Base-by-base conservation (phyloP, 1,284 basidiomycete genomes). In the Vanrija sp. region DNA sequence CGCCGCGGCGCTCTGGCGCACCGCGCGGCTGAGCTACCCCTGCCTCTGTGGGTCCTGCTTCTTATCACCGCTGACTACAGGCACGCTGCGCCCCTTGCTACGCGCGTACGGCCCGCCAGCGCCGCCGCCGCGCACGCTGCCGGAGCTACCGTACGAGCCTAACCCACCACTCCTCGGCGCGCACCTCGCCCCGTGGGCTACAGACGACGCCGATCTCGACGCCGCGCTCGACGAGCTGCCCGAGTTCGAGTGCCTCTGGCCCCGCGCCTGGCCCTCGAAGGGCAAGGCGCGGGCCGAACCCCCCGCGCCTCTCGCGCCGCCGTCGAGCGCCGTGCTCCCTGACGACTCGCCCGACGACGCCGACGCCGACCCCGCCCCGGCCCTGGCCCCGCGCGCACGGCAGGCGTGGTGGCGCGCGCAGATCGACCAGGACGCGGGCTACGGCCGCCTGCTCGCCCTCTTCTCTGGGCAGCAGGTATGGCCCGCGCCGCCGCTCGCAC, bases 31-130 rank as follows among this genome's bases (percentile, higher is more conserved):
- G 35, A 9, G 42, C 4, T 63, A 60, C 37, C 61, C 64, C 31
- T 68, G 67, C 39, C 38, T 57, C 18, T 67, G 68, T 70, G 43
- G 59, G 65, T 31, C 14, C 6, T 14, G 48, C 22, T 20, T 15
- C 6, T 1, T 18, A 23, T n/a, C 23, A 22, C 19, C 25, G 45
- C 50, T 52, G 43, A 48, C 50, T 8, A 3, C 20, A 56, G 54
- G 54, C 44, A 49, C 49, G 41, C 45, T 57, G 5, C 38, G 47
- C 4, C 25, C 4, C 2, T 42, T 43, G n/a, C 27, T 31, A 5
- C 20, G 23, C 3, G 47, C 39, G 7, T 47, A 45, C 25, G 20
- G 14, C 0, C 45, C 51, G 3, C 44, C 35, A 8, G 4, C 27
- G 2, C 27, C n/a, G 1, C 35, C 45, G 3, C 51, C 51, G 36